Percentiles rank a stretch among this genome's conserved stretches.
These are phyloP conservation scores for Ustilago vetiveriae DNA, from an alignment of 1,284 basidiomycete species.

Conservation along the genomic window DNA sequence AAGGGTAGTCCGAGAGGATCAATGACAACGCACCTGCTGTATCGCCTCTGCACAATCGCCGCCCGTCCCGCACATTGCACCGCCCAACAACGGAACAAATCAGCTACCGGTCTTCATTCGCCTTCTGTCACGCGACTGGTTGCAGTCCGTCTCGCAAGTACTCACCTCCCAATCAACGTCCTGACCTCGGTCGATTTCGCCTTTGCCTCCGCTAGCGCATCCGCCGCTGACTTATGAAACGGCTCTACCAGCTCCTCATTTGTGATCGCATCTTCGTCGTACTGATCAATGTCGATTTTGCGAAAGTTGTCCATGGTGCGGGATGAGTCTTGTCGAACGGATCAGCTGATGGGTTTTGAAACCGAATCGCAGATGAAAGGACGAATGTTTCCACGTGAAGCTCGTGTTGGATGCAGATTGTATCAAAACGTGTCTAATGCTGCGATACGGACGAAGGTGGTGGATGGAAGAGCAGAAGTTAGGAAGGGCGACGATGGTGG, in stretches of 20 bases:
- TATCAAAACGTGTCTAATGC: too few relatives aligned
- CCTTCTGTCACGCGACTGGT: too few relatives aligned
- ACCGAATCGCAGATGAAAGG: too few relatives aligned
- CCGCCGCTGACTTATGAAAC: slow-evolving; percentile 81
- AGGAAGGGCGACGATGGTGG: too few relatives aligned
- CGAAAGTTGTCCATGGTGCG: slow-evolving; percentile 72
- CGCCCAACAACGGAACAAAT: neutral
- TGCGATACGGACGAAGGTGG: too few relatives aligned
- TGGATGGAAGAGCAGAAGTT: too few relatives aligned
- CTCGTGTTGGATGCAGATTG: too few relatives aligned
- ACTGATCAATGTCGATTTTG: slow-evolving; percentile 92
- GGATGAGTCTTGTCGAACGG: neutral
- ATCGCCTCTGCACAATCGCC: slow-evolving; percentile 44
- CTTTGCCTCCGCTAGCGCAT: slow-evolving; percentile 80
- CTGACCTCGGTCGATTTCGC: slow-evolving; percentile 79
- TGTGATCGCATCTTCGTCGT: slow-evolving; percentile 88
- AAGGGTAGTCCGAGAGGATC: slow-evolving; percentile 57
- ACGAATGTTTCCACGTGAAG: too few relatives aligned
- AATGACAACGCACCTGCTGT: slow-evolving; percentile 51
- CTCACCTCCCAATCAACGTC: slow-evolving; percentile 69
- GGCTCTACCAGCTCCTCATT: slow-evolving; percentile 82
- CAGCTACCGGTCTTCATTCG: too few relatives aligned
- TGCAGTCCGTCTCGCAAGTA: neutral
- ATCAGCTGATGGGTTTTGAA: neutral
- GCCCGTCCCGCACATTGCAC: neutral